phyloP scores from a whole-genome alignment of 192 early-diverging fungal genomes.

The Entrophospora sp. region DNA sequence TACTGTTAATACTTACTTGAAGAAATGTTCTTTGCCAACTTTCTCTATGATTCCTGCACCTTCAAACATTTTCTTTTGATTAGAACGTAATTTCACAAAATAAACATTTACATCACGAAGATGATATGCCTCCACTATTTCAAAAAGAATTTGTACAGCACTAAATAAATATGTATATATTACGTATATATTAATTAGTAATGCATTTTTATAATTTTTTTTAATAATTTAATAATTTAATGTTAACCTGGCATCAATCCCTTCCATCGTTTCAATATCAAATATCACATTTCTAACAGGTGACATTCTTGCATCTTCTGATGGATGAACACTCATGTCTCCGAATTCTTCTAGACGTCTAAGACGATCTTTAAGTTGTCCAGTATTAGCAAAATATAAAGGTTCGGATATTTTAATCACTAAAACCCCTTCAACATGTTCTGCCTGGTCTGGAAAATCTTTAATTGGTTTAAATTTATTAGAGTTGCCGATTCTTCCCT shows the following conservation, averaged over 20 bases:
- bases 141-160: slow-evolving; percentile 66
- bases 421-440: slow-evolving; percentile 75
- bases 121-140: slow-evolving; percentile 84
- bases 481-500: slow-evolving; percentile 46
- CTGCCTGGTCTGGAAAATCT: slow-evolving; percentile 50
- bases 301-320: slow-evolving; percentile 74
- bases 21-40: slow-evolving; percentile 61
- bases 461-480: slow-evolving; percentile 68
- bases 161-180: too few species aligned
- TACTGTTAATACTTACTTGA: slow-evolving; percentile 55
- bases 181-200: too few species aligned
- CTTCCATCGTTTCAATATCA: slow-evolving; percentile 82
- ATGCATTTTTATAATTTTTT: too few species aligned
- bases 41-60: slow-evolving; percentile 57
- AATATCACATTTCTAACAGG: slow-evolving; percentile 76
- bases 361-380: slow-evolving; percentile 90
- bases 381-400: slow-evolving; percentile 95
- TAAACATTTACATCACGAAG: slow-evolving; percentile 74
- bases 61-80: slow-evolving; percentile 60
- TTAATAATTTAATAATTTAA: background rate
- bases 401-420: slow-evolving; percentile 89
- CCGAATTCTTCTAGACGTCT: slow-evolving; percentile 91
- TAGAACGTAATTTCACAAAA: slow-evolving; percentile 81
- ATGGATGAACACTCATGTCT: slow-evolving; percentile 90
- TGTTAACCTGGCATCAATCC: slow-evolving; percentile 90